Conservation (phyloP, 2,329 filamentous ascomycete genomes). For the Fusarium buharicum region DNA sequence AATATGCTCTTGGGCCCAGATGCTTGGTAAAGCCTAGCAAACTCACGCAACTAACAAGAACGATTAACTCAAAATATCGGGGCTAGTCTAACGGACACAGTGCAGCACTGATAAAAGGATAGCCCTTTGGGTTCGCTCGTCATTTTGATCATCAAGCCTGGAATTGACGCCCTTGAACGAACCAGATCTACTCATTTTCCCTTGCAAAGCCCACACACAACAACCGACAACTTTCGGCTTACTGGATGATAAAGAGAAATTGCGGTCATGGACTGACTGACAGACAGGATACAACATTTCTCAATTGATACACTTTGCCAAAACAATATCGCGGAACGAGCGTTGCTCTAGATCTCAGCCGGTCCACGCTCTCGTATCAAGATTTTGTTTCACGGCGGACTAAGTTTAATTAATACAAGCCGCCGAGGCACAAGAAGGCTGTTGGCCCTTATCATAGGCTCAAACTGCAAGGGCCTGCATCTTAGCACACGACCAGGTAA, state of each 20-base stretch:
- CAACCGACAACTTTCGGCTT: background rate
- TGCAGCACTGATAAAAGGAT: background rate
- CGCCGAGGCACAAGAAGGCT: slow-evolving; percentile 12
- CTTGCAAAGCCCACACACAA: background rate
- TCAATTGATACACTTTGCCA: slow-evolving; percentile 1
- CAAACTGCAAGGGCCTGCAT: background rate
- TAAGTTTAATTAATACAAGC: slow-evolving; percentile 14
- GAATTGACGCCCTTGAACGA: background rate
- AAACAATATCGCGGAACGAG: slow-evolving; percentile 9
- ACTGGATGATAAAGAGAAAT: background rate
- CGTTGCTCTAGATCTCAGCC: slow-evolving; percentile 2
- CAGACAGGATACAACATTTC: slow-evolving; percentile 7
- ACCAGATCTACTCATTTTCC: background rate
- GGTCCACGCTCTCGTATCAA: slow-evolving; percentile 1
- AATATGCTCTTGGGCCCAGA: slow-evolving; percentile 24
- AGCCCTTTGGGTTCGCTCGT: background rate
- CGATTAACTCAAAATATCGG: slow-evolving; percentile 1
- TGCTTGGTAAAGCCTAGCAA: slow-evolving; percentile 20
- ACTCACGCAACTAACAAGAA: background rate
- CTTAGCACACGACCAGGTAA: background rate
- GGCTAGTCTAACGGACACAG: background rate
- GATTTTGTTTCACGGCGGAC: slow-evolving; percentile 10
- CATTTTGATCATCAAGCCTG: background rate
- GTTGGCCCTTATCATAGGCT: background rate
- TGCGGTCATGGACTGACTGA: background rate